Percentiles rank a stretch among this genome's conserved stretches.
phyloP scores from a whole-genome alignment of 164 flowering plant species.

The Sextonia rubra region DNA sequence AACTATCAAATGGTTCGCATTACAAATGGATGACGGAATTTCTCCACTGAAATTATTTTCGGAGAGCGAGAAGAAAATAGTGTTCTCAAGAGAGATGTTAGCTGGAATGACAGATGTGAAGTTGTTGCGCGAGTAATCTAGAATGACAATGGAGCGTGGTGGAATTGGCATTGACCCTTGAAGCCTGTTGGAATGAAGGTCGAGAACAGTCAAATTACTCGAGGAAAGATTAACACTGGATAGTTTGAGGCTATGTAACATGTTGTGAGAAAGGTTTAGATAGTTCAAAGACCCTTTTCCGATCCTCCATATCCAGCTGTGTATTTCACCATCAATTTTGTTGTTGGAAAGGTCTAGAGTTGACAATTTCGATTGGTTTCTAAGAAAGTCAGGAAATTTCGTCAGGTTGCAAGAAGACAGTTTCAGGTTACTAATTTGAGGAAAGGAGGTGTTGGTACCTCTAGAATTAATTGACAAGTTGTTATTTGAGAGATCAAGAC shows the following conservation, averaged over 20 bases:
- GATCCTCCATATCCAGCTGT: not conserved
- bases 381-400: constrained; percentile 29
- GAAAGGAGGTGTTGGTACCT: constrained; percentile 9
- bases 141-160: constrained; percentile 14
- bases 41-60: constrained; percentile 14
- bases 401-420: constrained; percentile 38
- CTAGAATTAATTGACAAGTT: constrained; percentile 2
- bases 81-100: constrained; percentile 6
- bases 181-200: constrained; percentile 24
- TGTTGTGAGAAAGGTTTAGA: not conserved
- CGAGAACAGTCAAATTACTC: not conserved
- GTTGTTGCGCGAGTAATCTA: constrained; percentile 51
- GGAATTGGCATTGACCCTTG: constrained; percentile 30
- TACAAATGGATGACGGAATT: constrained; percentile 42
- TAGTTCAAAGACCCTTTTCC: not conserved
- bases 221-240: not conserved
- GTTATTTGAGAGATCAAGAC: constrained; percentile 38
- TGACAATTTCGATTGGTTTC: constrained; percentile 20
- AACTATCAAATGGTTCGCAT: constrained; percentile 27
- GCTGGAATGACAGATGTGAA: constrained; percentile 27
- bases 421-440: constrained; percentile 23
- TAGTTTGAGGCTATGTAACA: not conserved
- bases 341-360: constrained; percentile 45
- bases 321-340: not conserved
- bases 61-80: constrained; percentile 35